Base-by-base conservation (phyloP, 225 moss, liverwort and hornwort genomes). In the Takakia lepidozioides region DNA sequence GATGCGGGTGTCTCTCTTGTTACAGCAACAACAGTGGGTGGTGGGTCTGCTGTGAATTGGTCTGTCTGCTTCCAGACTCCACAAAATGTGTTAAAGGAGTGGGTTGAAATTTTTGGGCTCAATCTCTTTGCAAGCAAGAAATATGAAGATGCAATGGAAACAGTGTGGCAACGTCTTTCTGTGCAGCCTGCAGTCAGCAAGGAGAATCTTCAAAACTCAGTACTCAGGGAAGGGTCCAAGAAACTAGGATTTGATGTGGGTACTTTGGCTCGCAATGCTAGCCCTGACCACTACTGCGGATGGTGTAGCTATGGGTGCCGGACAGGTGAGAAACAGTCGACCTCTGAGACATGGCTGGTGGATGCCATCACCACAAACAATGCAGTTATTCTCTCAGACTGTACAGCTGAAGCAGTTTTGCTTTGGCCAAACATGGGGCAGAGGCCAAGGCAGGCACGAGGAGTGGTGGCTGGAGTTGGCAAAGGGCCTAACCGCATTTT, bases 281-380 rank as follows among this genome's bases (percentile, higher is more conserved):
- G 47, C 11, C 45, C 71, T 2, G 72, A 82, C 6, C 95, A 95
- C 28, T 63, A 54, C 27, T 95, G 95, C 17, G 95, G 95, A 5
- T 95, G 87, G 84, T 95, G 95, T 55, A 57, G 61, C 53, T 73
- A 73, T 23, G 95, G 95, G 0, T 95, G 95, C 10, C 70, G 65
- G 5, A 63, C 51, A 1, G 95, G 87, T 10, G 61, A 69, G 53
- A 95, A 95, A 66, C 76, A 80, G 19, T 74, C 70, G 10, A 95
- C 90, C 1, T 52, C 77, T 0, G 79, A 84, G 68, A 95, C 90
- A 0, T 95, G 95, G 95, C 60, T 95, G 26, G 79, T 90, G 7
- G 93, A 95, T 17, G 93, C 93, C 2, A 76, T 61, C 15, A 56
- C 60, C 3, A 59, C 69, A 1, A 76, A 76, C 21, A 74, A 79